Percentiles rank a stretch among this genome's conserved stretches.
phyloP scores from a whole-genome alignment of 2,329 filamentous ascomycete species.

The Cucurbitaria berberidis region DNA sequence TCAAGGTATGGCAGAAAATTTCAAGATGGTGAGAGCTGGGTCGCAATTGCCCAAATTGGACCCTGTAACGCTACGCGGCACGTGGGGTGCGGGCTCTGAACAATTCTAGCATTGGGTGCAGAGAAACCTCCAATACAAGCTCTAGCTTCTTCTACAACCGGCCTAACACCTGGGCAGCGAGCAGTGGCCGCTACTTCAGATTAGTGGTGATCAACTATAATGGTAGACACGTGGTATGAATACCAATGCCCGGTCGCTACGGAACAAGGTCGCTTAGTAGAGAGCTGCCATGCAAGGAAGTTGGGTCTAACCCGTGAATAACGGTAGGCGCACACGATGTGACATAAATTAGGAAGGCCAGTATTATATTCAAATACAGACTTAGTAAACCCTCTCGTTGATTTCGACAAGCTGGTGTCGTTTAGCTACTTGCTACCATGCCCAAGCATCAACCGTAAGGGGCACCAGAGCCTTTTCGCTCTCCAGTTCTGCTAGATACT shows the following conservation, averaged over 20 bases:
- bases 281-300: too few species aligned
- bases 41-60: conserved; percentile 19
- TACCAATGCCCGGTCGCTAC: conserved; percentile 1
- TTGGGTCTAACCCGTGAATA: too few species aligned
- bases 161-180: neutral
- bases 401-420: neutral
- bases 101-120: neutral
- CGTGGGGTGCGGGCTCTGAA: conserved; percentile 4
- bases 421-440: conserved; percentile 11
- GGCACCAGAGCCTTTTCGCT: conserved; percentile 21
- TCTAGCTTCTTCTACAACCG: neutral
- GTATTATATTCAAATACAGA: too few species aligned
- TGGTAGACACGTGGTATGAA: neutral
- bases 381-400: too few species aligned
- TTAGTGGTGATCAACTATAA: neutral
- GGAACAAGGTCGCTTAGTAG: too few species aligned
- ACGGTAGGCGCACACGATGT: too few species aligned
- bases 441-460: conserved; percentile 21
- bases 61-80: conserved; percentile 15
- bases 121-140: neutral
- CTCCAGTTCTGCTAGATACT: conserved; percentile 16
- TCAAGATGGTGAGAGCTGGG: conserved; percentile 28
- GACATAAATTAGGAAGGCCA: too few species aligned
- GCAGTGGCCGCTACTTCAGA: neutral
- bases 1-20: conserved; percentile 20